Evolutionary conservation across 1,139 yeast genomes (phyloP), one percentile per base, ranked within the genome.

Genomic region (Arxiozyma heterogenica): DNA sequence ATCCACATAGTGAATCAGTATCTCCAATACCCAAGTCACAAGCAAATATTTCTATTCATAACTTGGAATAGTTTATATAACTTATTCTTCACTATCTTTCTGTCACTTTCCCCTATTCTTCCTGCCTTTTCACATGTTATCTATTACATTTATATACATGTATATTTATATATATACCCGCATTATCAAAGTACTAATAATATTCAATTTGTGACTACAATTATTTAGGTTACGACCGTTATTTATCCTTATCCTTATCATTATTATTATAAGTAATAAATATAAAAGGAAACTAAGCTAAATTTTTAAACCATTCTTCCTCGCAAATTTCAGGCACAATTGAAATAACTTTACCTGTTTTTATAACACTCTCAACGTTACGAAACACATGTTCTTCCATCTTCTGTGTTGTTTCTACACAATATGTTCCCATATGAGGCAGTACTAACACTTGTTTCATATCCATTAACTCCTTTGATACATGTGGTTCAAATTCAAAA

Each of bases 371-470:
- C 50, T 58, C 59, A 41, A 69, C 70, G 62, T 73, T 75, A 39
- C 69, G 66, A 30, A 77, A 76, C 42, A 78, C 80, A 59, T 72
- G 73, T 55, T 73, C 76, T 66, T 83, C 87, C 82, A 82, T 79
- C 51, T 71, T 69, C 57, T 71, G 69, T 64, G 78, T 73, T 5
- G 86, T 80, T 62, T 82, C 84, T 49, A 70, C 67, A 1, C 93
- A 76, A 67, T 80, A 83, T 0, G 96, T 87, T 38, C 95, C 96
- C 84, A 86, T 81, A 67, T 89, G 95, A 21, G 95, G 95, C 61
- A 84, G 73, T 46, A 84, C 76, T 15, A 84, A 75, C 18, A 83
- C 88, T 58, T 82, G 81, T 51, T 69, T 78, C 68, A 71, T 67
- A 20, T 73, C 72, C 51, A 78, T 71, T 57, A 85, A 71, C 57